Evolutionary conservation across 2,329 filamentous ascomycete species (phyloP), one percentile per base, ranked within the genome.

Genomic region (Gliomastix tumulicola): DNA sequence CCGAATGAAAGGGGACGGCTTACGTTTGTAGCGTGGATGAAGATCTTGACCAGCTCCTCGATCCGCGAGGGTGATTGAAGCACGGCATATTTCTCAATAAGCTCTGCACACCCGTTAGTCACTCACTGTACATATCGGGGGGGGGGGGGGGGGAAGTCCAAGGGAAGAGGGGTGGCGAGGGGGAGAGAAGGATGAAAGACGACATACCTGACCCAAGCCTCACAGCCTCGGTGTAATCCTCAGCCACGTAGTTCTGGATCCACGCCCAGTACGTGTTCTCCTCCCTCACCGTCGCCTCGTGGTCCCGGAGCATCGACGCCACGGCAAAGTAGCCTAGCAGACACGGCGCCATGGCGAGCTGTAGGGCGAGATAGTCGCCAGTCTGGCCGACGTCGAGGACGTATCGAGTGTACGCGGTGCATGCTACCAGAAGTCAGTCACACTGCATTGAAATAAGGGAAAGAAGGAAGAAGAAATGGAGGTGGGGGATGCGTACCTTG

Each of bases 301-400:
- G 79, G 12, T 66, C 66, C 48, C 79, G 70, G 4, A 95, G 68
- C 49, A 86, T 74, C 49, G 72, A 71, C 6, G 86, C 90, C 41
- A 94, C 85, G 38, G 77, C 76, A 9, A 82, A 82, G 56, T 97
- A 96, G 30, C 90, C 90, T n/a, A 96, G 73, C 21, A 95, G 68
- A 54, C 90, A 96, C 0, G 90, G 88, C 12, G 89, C 79, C 37
- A 96, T 70, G 5, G 87, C 82, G 43, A 96, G 68, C 51, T 95
- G 88, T 9, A 97, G 72, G 5, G 82, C 88, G 31, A 96, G 69
- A 80, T 83, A 94, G 63, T 95, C 88, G 53, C 92, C 79, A 3
- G 84, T 88, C 48, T 88, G 79, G 7, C 90, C 90, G 16, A 95
- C 72, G 50, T 97, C 90, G 37, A 96, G 78, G 19, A 95, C 82